These are phyloP conservation scores for Apophysomyces elegans DNA, from an alignment of 371 early-diverging fungal species.

Conservation along the genomic window DNA sequence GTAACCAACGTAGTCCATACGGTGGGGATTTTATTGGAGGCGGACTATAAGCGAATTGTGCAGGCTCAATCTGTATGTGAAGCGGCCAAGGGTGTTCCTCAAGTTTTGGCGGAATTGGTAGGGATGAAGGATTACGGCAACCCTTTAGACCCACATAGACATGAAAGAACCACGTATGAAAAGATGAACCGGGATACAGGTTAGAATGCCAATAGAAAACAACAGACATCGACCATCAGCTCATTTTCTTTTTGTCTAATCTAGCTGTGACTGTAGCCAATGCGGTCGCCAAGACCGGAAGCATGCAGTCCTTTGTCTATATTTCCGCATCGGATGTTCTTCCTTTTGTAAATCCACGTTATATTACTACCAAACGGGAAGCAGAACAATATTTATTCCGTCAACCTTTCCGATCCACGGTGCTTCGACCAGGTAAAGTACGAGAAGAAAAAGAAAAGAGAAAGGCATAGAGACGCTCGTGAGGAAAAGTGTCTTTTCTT, in stretches of 20 bases:
- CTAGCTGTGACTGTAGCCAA: slow-evolving; percentile 59
- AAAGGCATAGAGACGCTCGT: too few relatives aligned
- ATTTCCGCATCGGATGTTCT: slow-evolving; percentile 72
- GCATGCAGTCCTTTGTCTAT: slow-evolving; percentile 67
- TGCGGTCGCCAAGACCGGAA: slow-evolving; percentile 46
- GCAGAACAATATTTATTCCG: slow-evolving; percentile 65
- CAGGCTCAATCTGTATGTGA: slow-evolving; percentile 54
- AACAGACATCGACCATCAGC: background rate
- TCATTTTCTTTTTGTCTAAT: background rate
- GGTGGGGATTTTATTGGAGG: slow-evolving; percentile 74
- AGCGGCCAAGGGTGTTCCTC: slow-evolving; percentile 27
- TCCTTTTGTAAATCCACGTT: slow-evolving; percentile 73
- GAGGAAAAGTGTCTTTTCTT: too few relatives aligned
- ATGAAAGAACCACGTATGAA: slow-evolving; percentile 55
- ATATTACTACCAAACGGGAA: slow-evolving; percentile 78
- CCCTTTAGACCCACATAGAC: slow-evolving; percentile 36
- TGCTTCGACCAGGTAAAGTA: slow-evolving; percentile 67
- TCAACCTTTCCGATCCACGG: slow-evolving; percentile 59
- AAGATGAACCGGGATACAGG: slow-evolving; percentile 77
- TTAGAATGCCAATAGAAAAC: slow-evolving; percentile 19
- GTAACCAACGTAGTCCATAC: slow-evolving; percentile 74
- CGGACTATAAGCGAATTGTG: slow-evolving; percentile 67
- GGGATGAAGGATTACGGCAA: slow-evolving; percentile 52
- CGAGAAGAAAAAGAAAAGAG: too few relatives aligned
- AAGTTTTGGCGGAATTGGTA: slow-evolving; percentile 26